Evolutionary conservation across 371 early-diverging fungal genomes (phyloP), one percentile per base, ranked within the genome.

Genomic region (Massospora cicadina): DNA sequence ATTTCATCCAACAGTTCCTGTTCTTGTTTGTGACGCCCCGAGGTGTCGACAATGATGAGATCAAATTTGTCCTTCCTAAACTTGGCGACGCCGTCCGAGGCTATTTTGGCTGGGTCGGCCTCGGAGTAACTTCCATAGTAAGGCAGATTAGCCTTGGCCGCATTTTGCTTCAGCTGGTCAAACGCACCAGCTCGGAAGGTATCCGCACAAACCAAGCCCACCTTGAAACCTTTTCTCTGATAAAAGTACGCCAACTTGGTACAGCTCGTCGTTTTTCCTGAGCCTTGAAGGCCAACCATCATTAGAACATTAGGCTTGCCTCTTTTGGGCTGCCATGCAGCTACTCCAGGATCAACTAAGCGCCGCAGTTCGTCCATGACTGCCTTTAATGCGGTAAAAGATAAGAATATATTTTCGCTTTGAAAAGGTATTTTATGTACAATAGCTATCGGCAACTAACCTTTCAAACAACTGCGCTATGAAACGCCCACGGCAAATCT

Each of bases 111-210:
- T 2, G 99, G 98, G 75, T 99, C 98, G 0, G 88, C 83, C 71
- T 98, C 97, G 27, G 83, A 82, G 68, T 94, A 94, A 67, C 90
- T 83, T 67, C 97, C 98, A 75, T 88, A 99, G 74, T 87, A 98
- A 57, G 98, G 98, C 55, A 99, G 92, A 70, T 97, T 94, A 25
- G 98, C 98, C 70, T 95, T 93, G 27, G 92, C 86, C 2, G 99
- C 98, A 71, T 99, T 99, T 71, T 99, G 99, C 75, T 93, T 95
- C 67, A 99, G 81, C 78, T 99, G 99, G 78, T 98, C 99, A 75
- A 96, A 99, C 2, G 99, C 99, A 77, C 99, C 99, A 60, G 99
- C 99, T 75, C 99, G 90, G 76, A 98, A 99, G 2, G 99, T 99
- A 76, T 99, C 99, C 1, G 99, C 93, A 75, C 99, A 98, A 1